phyloP scores from a whole-genome alignment of 2,329 filamentous ascomycete genomes.

The Fusarium continuum region DNA sequence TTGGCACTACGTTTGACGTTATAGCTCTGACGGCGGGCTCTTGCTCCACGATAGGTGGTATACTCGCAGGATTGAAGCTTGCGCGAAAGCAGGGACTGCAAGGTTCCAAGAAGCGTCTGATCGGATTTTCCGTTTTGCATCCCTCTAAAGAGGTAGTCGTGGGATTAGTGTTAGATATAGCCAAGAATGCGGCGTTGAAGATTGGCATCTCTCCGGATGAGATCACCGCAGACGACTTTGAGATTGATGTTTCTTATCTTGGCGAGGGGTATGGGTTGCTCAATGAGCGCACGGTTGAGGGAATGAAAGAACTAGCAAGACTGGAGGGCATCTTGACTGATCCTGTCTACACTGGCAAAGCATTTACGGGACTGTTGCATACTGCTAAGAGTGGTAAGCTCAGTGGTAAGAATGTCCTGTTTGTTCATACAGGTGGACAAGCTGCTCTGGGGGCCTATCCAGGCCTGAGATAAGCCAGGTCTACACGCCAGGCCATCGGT shows the following conservation, averaged over 20 bases:
- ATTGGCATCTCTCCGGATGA: conserved; percentile 10
- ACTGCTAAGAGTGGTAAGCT: neutral
- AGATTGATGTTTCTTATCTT: conserved; percentile 9
- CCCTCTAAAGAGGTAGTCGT: neutral
- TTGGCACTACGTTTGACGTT: conserved; percentile 11
- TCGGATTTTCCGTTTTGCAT: conserved; percentile 16
- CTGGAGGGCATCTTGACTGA: conserved; percentile 26
- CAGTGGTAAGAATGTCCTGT: conserved; percentile 10
- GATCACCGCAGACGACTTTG: conserved; percentile 19
- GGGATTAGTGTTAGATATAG: conserved; percentile 13
- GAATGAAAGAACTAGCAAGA: conserved; percentile 19
- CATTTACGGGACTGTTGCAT: conserved; percentile 15
- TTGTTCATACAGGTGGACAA: conserved; percentile 25
- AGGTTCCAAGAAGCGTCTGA: conserved; percentile 3
- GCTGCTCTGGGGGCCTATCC: conserved; percentile 20
- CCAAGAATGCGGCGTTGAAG: conserved; percentile 14
- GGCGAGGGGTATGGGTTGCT: conserved; percentile 21
- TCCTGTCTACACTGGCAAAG: conserved; percentile 26
- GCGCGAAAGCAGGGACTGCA: conserved; percentile 1
- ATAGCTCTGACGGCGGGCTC: conserved; percentile 18
- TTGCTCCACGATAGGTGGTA: conserved; percentile 20
- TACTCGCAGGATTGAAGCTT: conserved; percentile 22
- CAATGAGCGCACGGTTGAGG: neutral
- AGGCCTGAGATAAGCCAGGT: neutral
- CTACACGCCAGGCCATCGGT: too few relatives aligned